Evolutionary conservation across 108 stramenopile species (phyloP).

Genomic region (Cyclostephanos tholiformis): DNA sequence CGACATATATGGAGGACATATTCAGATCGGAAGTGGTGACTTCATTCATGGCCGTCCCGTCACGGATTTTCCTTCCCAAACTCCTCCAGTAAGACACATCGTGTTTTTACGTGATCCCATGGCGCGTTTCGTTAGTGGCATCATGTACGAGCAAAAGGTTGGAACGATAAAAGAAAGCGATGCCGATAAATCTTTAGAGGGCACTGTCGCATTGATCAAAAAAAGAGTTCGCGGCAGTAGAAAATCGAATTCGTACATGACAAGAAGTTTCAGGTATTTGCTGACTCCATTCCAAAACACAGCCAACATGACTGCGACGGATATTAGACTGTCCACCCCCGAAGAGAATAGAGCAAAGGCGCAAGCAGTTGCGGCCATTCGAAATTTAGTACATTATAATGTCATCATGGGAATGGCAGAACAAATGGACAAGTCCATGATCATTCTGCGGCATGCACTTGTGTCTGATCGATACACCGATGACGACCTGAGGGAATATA

Average conservation of each 20-base stretch:
- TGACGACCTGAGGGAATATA: constrained; percentile 1
- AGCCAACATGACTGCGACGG: constrained; percentile 3
- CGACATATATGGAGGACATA: constrained; percentile 59
- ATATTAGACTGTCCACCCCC: neutral
- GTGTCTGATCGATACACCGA: constrained; percentile 13
- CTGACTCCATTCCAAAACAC: constrained; percentile 53
- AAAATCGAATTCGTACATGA: constrained; percentile 23
- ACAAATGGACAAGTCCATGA: constrained; percentile 53
- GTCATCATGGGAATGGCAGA: constrained; percentile 60
- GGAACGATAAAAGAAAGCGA: neutral
- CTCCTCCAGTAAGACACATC: constrained; percentile 34
- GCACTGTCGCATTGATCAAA: constrained; percentile 16
- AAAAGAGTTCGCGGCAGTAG: constrained; percentile 19
- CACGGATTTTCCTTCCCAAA: neutral
- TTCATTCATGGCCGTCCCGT: constrained; percentile 7
- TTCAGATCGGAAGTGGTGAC: constrained; percentile 41
- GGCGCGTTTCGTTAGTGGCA: constrained; percentile 50
- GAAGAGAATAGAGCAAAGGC: constrained; percentile 23
- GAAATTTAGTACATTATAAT: constrained; percentile 56
- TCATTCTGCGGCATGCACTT: constrained; percentile 46
- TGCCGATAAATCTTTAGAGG: neutral
- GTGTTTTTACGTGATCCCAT: constrained; percentile 57
- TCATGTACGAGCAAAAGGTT: constrained; percentile 29
- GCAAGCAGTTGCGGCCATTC: constrained; percentile 21
- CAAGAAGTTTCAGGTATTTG: constrained; percentile 45